Conservation (phyloP, 2,329 filamentous ascomycete species). For the Beauveria sp. region DNA sequence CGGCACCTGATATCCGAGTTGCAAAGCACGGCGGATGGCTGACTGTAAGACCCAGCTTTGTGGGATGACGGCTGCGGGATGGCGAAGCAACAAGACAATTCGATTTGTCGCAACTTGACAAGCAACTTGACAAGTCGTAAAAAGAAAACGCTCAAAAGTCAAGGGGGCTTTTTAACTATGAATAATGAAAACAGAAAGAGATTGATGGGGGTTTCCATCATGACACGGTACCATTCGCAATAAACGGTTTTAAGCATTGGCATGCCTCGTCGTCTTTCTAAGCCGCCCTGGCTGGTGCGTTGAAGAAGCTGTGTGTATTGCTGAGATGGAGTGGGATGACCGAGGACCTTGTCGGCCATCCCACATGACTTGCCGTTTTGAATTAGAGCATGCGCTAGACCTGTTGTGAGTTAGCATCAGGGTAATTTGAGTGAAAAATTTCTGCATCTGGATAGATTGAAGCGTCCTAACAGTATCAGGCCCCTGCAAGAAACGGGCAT, state of each 20-base stretch:
- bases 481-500: too few species aligned
- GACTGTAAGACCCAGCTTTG: not conserved
- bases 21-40: not conserved
- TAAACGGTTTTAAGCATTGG: not conserved
- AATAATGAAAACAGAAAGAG: not conserved
- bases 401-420: not conserved
- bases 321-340: conserved; percentile 3
- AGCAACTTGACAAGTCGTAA: not conserved
- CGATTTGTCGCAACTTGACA: not conserved
- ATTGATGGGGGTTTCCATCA: not conserved
- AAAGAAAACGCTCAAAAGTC: not conserved
- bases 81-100: not conserved
- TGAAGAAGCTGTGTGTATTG: not conserved
- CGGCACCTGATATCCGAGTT: too few species aligned
- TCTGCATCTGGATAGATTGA: too few species aligned
- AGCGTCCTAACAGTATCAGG: too few species aligned
- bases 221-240: not conserved
- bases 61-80: not conserved
- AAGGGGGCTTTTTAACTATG: not conserved
- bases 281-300: conserved; percentile 5
- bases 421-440: too few species aligned
- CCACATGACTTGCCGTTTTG: conserved; percentile 5
- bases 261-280: conserved; percentile 7
- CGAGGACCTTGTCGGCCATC: conserved; percentile 2
- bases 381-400: not conserved